Percentiles rank a stretch among this genome's conserved stretches.
phyloP scores from a whole-genome alignment of 176 grass and related monocot genomes.

The Carex pumila region DNA sequence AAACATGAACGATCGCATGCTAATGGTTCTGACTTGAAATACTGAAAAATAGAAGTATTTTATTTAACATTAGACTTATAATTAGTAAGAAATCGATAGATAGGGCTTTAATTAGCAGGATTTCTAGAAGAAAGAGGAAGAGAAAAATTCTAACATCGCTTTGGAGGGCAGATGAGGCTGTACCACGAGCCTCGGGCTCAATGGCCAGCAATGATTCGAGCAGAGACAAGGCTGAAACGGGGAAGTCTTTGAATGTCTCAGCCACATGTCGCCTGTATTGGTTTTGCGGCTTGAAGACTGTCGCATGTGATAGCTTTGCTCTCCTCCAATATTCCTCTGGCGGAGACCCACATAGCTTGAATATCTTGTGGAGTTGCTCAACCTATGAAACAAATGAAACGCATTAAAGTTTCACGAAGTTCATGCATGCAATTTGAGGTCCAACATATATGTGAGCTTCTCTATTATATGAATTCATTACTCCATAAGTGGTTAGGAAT shows the following conservation, averaged over 20 bases:
- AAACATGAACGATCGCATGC: slow-evolving; percentile 65
- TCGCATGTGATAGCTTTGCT: slow-evolving; percentile 68
- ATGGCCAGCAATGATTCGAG: slow-evolving; percentile 71
- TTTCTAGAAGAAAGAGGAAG: not conserved
- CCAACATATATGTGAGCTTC: not conserved
- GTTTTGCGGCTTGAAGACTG: slow-evolving; percentile 78
- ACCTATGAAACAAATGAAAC: slow-evolving; percentile 43
- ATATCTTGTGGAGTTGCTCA: slow-evolving; percentile 98
- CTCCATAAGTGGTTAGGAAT: not conserved
- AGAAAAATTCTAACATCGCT: slow-evolving; percentile 51
- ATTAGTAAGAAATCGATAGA: slow-evolving; percentile 5
- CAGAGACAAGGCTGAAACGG: slow-evolving; percentile 53
- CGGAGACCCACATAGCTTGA: slow-evolving; percentile 83
- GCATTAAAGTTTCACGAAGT: not conserved
- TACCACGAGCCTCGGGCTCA: slow-evolving; percentile 68
- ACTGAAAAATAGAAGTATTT: slow-evolving; percentile 33
- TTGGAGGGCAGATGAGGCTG: slow-evolving; percentile 63
- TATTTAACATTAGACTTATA: slow-evolving; percentile 13
- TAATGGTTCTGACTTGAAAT: slow-evolving; percentile 57
- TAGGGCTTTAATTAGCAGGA: not conserved
- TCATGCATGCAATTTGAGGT: slow-evolving; percentile 5
- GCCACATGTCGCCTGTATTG: slow-evolving; percentile 57
- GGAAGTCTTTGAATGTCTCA: slow-evolving; percentile 74
- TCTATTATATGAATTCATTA: not conserved
- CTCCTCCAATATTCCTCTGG: slow-evolving; percentile 63